Base-by-base conservation (phyloP, 1,284 basidiomycete genomes). In the Pseudozyma pruni region DNA sequence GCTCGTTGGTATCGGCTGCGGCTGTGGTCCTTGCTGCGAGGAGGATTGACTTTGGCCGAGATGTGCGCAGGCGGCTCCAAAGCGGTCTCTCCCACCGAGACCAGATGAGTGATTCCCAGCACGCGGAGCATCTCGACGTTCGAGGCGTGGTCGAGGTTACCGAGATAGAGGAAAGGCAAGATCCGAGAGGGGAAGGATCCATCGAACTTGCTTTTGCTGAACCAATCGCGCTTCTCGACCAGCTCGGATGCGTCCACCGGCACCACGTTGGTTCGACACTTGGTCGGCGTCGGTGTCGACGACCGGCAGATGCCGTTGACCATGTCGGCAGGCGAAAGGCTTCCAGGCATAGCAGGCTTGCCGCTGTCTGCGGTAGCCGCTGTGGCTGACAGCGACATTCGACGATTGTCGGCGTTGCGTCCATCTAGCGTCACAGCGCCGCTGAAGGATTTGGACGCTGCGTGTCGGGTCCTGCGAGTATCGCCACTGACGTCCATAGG, bases 81-180 rank as follows among this genome's bases (percentile, higher is more conserved):
- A 10, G 92, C 93, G 64, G 91, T 92, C 85, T 98, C 95, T 48
- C 95, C 95, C 4, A 98, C 93, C 4, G 92, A 94, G 31, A 98
- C 94, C 68, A 98, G 94, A 79, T 98, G 94, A 1, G 93, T 95
- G 78, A 98, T 96, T 39, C 93, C 93, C n/a, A 98, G 87, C 3
- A 92, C 90, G 74, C 93, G 90, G 4, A 98, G 88, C 93, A 98
- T 96, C 76, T 91, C 90, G 39, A 90, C 93, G 81, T 98, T 98
- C 41, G 90, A 87, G 0, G 95, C 95, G 74, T 98, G 95, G 78
- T 92, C 92, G 77, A 81, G 82, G 83, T 97, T 97, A 51, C 95
- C 94, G 42, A 98, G 88, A 84, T 98, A 98, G 77, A 98, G 86
- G 85, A 93, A 95, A 37, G 93, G 92, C 61, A 97, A 83, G 69